Evolutionary conservation across 106 monocot genomes (phyloP).

Genomic region (Dendrobium huoshanense): DNA sequence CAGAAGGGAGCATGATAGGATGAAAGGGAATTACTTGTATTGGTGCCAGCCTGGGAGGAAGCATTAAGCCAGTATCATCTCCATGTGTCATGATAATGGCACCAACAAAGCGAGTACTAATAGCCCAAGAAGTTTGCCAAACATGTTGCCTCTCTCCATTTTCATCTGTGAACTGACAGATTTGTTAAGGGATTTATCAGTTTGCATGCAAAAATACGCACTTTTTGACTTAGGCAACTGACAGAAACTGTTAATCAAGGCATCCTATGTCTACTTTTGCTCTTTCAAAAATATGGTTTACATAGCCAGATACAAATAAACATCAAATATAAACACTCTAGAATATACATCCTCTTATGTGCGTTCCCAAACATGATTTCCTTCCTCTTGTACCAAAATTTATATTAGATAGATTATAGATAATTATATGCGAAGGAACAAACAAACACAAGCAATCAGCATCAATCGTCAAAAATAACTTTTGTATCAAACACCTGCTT

Average conservation of each 20-base stretch:
- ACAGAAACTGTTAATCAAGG: neutral
- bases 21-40: conserved; percentile 51
- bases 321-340: no score
- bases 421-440: neutral
- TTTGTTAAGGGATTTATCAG: neutral
- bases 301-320: neutral
- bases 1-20: neutral
- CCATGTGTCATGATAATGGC: conserved; percentile 99
- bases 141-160: conserved; percentile 83
- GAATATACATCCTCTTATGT: no score
- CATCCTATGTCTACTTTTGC: neutral
- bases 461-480: neutral
- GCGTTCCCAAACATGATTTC: neutral
- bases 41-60: conserved; percentile 90
- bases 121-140: conserved; percentile 98
- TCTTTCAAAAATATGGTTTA: neutral
- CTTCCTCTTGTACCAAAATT: neutral
- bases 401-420: neutral
- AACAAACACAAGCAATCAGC: neutral
- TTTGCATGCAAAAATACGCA: neutral
- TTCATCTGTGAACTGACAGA: conserved; percentile 82
- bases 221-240: neutral
- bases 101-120: conserved; percentile 91
- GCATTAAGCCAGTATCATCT: conserved; percentile 94
- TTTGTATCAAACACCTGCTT: no score